Base-by-base conservation (phyloP, 1,139 yeast species). In the Sugiyamaella pinicola region DNA sequence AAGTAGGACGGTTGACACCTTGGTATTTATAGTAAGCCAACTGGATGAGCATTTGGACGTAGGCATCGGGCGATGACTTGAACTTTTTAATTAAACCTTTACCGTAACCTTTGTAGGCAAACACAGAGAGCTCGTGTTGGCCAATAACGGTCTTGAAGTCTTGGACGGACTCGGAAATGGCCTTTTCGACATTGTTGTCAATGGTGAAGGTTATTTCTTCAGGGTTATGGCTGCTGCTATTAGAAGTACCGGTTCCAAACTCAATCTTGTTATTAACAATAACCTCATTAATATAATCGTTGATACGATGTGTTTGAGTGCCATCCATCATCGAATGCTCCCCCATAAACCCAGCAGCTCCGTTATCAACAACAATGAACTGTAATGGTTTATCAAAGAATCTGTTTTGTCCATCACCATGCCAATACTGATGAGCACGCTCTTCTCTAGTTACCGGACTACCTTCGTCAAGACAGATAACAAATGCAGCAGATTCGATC, bases 301-400 rank as follows among this genome's bases (percentile, higher is more conserved):
- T 91, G 74, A 93, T 74, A 64, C 91, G 84, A 64, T 88, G 84
- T 35, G 96, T 93, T 65, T 97, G 96, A 18, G 97, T 89, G 58
- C 98, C 99, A 71, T 93, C 99, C 98, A 93, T 93, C 78, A 82
- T 87, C 31, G 97, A 89, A 75, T 93, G 99, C 74, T 93, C 99
- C 58, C 96, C 98, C 68, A 90, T 74, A 76, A 90, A 91, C 1
- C 97, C 98, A 18, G 96, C 87, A 61, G 83, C 78, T 58, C 96
- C 96, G 69, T 89, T 90, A 60, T 83, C 85, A 58, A 87, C 76
- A 53, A 93, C 82, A 61, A 90, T 81, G 69, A 88, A 85, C 74
- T 93, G 95, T 60, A 87, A 75, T 5, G 97, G 95, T 76, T 93
- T 93, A 76, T 93, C 98, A 71, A 80, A 91, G 76, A 81, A 93